A percentile compares a stretch with the other conserved stretches of the same genome.
Conservation (phyloP, 495 filamentous ascomycete genomes). For the Talaromyces stipitatus region DNA sequence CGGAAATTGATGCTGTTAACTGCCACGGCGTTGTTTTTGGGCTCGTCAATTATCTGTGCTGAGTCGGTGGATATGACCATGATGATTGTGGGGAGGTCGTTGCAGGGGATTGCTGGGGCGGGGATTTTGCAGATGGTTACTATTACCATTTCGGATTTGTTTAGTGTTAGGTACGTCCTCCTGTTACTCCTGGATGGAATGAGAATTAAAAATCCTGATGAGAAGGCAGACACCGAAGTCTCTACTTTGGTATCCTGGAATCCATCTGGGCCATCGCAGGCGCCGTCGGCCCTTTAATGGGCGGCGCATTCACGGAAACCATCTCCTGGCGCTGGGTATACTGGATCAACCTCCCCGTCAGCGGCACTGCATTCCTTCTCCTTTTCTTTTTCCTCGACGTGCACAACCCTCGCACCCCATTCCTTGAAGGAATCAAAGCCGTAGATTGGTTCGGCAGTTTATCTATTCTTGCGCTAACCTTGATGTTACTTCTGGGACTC, state of each 20-base stretch:
- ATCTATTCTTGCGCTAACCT: constrained; percentile 59
- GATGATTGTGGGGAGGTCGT: constrained; percentile 45
- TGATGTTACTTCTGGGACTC: constrained; percentile 72
- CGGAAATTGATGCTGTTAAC: constrained; percentile 45
- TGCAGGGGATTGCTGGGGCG: constrained; percentile 50
- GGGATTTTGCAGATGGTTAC: constrained; percentile 45
- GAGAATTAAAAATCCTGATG: background rate
- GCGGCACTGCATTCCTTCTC: constrained; percentile 44
- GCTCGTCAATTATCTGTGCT: constrained; percentile 41
- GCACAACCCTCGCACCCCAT: constrained; percentile 48
- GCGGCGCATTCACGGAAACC: constrained; percentile 56
- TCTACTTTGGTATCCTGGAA: constrained; percentile 48
- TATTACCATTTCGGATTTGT: constrained; percentile 51
- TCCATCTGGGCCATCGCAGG: constrained; percentile 51
- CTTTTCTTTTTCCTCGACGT: constrained; percentile 54
- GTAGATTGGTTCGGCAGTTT: constrained; percentile 72
- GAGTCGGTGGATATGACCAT: constrained; percentile 40
- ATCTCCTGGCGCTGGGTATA: constrained; percentile 63
- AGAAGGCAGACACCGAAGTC: constrained; percentile 39
- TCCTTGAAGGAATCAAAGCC: constrained; percentile 58
- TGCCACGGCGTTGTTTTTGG: constrained; percentile 37
- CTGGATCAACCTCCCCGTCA: constrained; percentile 66
- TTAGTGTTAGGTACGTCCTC: constrained; percentile 41
- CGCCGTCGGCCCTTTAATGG: constrained; percentile 58
- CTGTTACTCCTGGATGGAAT: background rate